Base-by-base conservation (phyloP, 108 stramenopile species). In the Asterionellopsis glacialis region DNA sequence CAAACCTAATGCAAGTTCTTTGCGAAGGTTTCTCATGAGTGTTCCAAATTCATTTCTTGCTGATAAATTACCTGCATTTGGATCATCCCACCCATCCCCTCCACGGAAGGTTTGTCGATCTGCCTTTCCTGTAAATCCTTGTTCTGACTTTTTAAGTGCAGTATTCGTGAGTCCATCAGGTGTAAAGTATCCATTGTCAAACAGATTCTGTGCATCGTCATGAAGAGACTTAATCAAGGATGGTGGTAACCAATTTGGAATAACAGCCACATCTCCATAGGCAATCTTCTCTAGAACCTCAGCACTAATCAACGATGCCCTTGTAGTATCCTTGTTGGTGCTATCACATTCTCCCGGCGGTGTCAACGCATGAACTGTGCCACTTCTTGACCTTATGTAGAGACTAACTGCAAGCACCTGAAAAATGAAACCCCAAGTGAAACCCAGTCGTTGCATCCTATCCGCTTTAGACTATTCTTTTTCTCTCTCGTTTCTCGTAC, bases 131-230 rank as follows among this genome's bases (percentile, higher is more conserved):
- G 40, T 48, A 41, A 72, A 74, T 0, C 58, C 64, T 45, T 74
- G 73, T 19, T 77, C 28, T 25, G 9, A 4, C 25, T 53, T 19
- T 40, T 39, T 21, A 1, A 71, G 15, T 16, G 71, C 74, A 0
- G 79, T 80, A 25, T 80, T 76, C 24, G 79, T 76, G 11, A 80
- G 40, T 0, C 79, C 79, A 60, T 75, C 70, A 0, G 74, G 70
- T 11, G 38, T 55, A 50, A 75, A 75, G 25, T 75, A 47, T 14
- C 74, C 74, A 33, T 21, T 14, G 0, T 47, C 15, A 26, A 72
- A 67, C 22, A 75, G 40, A 11, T 24, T 0, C 19, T 28, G 52
- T 0, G 70, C 74, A 48, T 75, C 74, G 12, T 28, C 41, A 26
- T 52, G 27, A 47, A 75, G 39, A 1, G 65, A 12, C 1, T 44